These are phyloP conservation scores for Phytopythium mirpurense DNA, from an alignment of 352 stramenopile genomes.

Conservation along the genomic window DNA sequence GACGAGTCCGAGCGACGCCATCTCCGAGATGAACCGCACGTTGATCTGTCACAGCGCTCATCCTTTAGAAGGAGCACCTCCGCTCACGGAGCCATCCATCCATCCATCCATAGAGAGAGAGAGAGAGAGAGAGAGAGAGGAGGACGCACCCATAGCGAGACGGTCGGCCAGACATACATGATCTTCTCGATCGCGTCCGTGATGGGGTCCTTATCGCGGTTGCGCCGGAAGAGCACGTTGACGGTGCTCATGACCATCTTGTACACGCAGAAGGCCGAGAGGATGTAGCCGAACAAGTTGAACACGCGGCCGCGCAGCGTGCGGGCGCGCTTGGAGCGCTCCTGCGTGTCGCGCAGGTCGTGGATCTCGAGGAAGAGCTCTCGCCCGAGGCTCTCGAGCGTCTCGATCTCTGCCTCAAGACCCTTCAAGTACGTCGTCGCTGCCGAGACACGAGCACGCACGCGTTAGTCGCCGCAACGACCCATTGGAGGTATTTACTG, in stretches of 20 bases:
- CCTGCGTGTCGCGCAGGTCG: slow-evolving; percentile 65
- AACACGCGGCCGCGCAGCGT: slow-evolving; percentile 74
- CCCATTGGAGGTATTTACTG: too few relatives aligned
- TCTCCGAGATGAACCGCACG: slow-evolving; percentile 71
- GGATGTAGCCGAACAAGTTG: slow-evolving; percentile 74
- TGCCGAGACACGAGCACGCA: slow-evolving; percentile 4
- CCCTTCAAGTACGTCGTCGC: slow-evolving; percentile 56
- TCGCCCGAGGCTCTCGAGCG: slow-evolving; percentile 65
- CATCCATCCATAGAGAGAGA: too few relatives aligned
- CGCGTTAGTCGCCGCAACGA: background rate
- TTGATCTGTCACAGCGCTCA: too few relatives aligned
- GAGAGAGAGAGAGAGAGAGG: too few relatives aligned
- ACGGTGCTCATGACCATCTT: slow-evolving; percentile 86
- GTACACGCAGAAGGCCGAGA: slow-evolving; percentile 80
- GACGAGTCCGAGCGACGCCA: slow-evolving; percentile 71
- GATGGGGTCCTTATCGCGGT: slow-evolving; percentile 83
- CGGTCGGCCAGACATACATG: slow-evolving; percentile 73
- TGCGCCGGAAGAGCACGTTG: slow-evolving; percentile 74
- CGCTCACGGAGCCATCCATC: too few relatives aligned
- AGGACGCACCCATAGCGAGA: slow-evolving; percentile 50
- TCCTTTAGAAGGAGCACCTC: too few relatives aligned
- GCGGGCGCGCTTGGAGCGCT: slow-evolving; percentile 38
- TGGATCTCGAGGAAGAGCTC: slow-evolving; percentile 85
- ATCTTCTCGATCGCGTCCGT: slow-evolving; percentile 77
- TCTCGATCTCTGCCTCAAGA: slow-evolving; percentile 67